Percentiles rank a stretch among this genome's conserved stretches.
These are phyloP conservation scores for Kluyveromyces nonfermentans DNA, from an alignment of 805 yeast genomes.

Conservation along the genomic window DNA sequence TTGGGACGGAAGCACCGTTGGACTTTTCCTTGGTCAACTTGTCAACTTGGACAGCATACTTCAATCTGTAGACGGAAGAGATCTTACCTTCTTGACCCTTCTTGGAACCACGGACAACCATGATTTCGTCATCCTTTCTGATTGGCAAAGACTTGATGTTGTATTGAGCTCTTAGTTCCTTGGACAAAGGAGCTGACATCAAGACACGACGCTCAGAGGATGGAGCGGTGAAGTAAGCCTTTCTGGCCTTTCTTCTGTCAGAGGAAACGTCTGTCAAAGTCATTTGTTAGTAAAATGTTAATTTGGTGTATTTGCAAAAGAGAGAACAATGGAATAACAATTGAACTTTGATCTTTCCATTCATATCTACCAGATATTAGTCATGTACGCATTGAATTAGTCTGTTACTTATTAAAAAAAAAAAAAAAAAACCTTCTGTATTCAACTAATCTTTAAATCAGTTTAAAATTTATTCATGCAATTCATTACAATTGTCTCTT, in stretches of 20 bases:
- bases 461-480: too few species aligned
- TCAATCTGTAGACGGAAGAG: constrained; percentile 97
- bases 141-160: constrained; percentile 92
- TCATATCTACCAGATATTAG: too few species aligned
- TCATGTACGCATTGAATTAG: too few species aligned
- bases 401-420: too few species aligned
- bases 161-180: constrained; percentile 97
- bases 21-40: constrained; percentile 97
- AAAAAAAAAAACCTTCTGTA: too few species aligned
- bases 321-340: too few species aligned
- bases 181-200: constrained; percentile 97
- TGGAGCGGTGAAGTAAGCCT: constrained; percentile 98
- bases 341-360: too few species aligned
- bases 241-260: constrained; percentile 99
- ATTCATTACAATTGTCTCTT: too few species aligned
- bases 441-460: too few species aligned
- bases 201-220: constrained; percentile 89
- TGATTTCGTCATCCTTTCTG: constrained; percentile 95
- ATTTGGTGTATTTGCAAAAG: too few species aligned
- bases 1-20: constrained; percentile 94
- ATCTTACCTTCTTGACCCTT: constrained; percentile 99
- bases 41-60: constrained; percentile 92
- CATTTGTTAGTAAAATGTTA: background rate
- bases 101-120: constrained; percentile 96
- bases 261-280: constrained; percentile 79